Base-by-base conservation (phyloP, 345 rosid species). In the Microcos paniculata region DNA sequence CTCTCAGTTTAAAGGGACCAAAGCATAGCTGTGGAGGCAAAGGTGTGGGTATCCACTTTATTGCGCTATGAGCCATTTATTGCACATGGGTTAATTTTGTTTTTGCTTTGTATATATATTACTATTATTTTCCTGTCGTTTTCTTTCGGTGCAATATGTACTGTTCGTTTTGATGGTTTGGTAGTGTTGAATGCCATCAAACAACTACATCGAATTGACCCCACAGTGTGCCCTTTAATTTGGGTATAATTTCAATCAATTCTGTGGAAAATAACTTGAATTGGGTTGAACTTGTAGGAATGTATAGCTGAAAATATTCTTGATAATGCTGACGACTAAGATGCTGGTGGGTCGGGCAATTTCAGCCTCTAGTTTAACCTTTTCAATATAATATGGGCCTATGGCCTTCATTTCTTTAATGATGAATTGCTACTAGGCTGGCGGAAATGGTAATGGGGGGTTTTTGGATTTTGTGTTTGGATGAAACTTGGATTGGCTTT, bases 391-490 rank as follows among this genome's bases (percentile, higher is more conserved):
- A 48, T 16, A 16, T 2, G 3, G 4, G 6, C 9, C 19, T 48
- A n/a, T n/a, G 53, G 53, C 53, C 14, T 10, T 3, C 13, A 48
- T 10, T 48, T 48, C 11, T 11, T 48, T 16, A 16, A 16, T 48
- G 8, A 3, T 48, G 14, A 48, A 48, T 16, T 16, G 16, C 16
- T 48, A 48, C 53, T 16, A 48, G 6, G 53, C 53, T 30, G 42
- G 30, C 9, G 4, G 45, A 62, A 11, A n/a, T 62, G 33, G 4
- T 57, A 2, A 10, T 42, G 45, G 14, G 55, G 55, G 58, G 46
- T 19, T n/a, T 69, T 49, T 33, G 31, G 46, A 52, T 70, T 49
- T 70, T 49, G 8, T 51, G 24, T 51, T 70, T 70, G 73, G 46
- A 24, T 26, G 72, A 33, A 70, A 49, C 6, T 70, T 51, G 10